phyloP scores from a whole-genome alignment of 352 stramenopile species.

The Phytophthora aleatoria region DNA sequence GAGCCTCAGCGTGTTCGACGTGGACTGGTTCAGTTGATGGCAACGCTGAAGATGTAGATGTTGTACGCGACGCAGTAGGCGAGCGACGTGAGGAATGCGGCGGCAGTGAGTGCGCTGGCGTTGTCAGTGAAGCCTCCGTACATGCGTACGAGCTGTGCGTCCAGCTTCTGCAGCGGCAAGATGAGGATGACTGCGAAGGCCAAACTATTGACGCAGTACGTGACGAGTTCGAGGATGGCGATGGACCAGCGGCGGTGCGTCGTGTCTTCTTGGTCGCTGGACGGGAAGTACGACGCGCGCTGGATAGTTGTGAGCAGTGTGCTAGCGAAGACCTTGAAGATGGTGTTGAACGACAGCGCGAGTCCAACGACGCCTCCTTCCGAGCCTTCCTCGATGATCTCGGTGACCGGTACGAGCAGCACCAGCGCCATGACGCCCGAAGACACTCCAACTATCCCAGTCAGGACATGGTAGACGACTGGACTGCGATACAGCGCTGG shows the following conservation, averaged over 20 bases:
- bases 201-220: slow-evolving; percentile 46
- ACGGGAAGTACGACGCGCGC: slow-evolving; percentile 40
- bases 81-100: slow-evolving; percentile 46
- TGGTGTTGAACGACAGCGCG: slow-evolving; percentile 54
- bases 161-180: slow-evolving; percentile 61
- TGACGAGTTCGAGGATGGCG: slow-evolving; percentile 34
- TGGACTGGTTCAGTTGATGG: slow-evolving; percentile 25
- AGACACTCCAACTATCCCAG: slow-evolving; percentile 33
- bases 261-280: slow-evolving; percentile 23
- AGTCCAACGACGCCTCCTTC: slow-evolving; percentile 63
- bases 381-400: slow-evolving; percentile 68
- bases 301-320: slow-evolving; percentile 47
- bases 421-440: slow-evolving; percentile 41
- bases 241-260: slow-evolving; percentile 36
- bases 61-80: slow-evolving; percentile 58
- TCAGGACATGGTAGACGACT: slow-evolving; percentile 33
- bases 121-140: slow-evolving; percentile 66
- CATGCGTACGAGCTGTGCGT: slow-evolving; percentile 67
- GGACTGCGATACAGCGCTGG: slow-evolving; percentile 30
- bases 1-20: slow-evolving; percentile 5
- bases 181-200: slow-evolving; percentile 39
- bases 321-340: slow-evolving; percentile 53
- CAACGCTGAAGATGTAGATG: slow-evolving; percentile 43
- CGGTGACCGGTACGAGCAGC: slow-evolving; percentile 48
- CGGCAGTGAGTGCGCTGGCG: slow-evolving; percentile 38